Percentiles rank a stretch among this genome's conserved stretches.
Conservation (phyloP, 2,329 filamentous ascomycete species). For the Alternaria sp. region DNA sequence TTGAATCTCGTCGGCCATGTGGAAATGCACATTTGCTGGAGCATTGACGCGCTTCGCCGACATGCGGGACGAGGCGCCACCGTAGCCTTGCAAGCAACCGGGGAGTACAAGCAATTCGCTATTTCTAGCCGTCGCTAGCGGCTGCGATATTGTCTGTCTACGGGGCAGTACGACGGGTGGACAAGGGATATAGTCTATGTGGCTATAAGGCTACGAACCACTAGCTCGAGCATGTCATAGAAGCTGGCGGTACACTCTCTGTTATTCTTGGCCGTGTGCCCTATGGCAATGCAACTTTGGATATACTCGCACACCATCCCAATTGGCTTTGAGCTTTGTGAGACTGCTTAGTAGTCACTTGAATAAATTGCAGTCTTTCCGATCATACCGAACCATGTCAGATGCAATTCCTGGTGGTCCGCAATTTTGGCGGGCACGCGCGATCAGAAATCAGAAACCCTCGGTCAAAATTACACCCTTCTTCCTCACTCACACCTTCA, state of each 20-base stretch:
- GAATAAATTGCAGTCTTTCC: not conserved
- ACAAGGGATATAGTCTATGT: not conserved
- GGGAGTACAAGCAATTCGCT: constrained; percentile 8
- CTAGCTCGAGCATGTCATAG: not conserved
- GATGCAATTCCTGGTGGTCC: constrained; percentile 24
- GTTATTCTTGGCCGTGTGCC: not conserved
- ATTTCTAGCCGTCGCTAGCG: constrained; percentile 9
- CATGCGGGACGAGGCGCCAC: constrained; percentile 20
- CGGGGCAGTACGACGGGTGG: not conserved
- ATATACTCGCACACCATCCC: not conserved
- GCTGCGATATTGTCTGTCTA: constrained; percentile 8
- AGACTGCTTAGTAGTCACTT: not conserved
- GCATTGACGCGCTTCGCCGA: constrained; percentile 18
- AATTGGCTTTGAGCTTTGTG: not conserved
- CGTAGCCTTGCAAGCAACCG: constrained; percentile 11
- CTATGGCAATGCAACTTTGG: not conserved
- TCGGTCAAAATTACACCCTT: constrained; percentile 39
- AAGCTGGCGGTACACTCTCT: not conserved
- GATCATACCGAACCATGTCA: constrained; percentile 12
- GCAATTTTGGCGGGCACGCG: constrained; percentile 17
- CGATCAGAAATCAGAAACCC: constrained; percentile 27
- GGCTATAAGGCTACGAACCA: not conserved
- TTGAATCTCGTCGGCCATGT: not conserved
- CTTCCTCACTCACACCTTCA: constrained; percentile 26
- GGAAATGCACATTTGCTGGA: constrained; percentile 1